phyloP scores from a whole-genome alignment of 441 rosid species.

The Bocquillonia castaneifolia region DNA sequence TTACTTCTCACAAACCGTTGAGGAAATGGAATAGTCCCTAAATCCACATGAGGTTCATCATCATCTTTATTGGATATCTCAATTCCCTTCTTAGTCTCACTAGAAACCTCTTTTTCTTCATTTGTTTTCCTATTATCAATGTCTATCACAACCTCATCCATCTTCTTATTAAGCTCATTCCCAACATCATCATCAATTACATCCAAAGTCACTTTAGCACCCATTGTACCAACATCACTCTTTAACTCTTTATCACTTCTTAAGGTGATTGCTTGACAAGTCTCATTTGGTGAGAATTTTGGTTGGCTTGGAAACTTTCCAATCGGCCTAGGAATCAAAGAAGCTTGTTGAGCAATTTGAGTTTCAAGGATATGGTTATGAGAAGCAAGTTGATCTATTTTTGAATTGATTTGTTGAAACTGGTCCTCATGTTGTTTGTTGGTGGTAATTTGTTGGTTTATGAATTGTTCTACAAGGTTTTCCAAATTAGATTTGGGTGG shows the following conservation, averaged over 20 bases:
- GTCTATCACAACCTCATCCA: too few species aligned
- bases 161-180: too few species aligned
- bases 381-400: background rate
- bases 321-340: background rate
- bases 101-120: too few species aligned
- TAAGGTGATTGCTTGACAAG: constrained; percentile 3
- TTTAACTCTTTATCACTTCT: background rate
- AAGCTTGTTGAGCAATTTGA: background rate
- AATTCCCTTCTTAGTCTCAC: too few species aligned
- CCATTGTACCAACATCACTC: too few species aligned
- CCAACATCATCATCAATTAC: too few species aligned
- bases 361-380: background rate
- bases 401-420: background rate
- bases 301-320: background rate
- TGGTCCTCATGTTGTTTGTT: background rate
- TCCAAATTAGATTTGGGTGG: background rate
- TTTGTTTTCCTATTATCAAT: too few species aligned
- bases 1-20: too few species aligned
- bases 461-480: background rate
- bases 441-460: background rate
- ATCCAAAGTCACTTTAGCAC: too few species aligned
- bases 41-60: too few species aligned
- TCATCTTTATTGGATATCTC: too few species aligned
- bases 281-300: background rate
- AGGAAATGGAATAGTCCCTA: too few species aligned